Evolutionary conservation across 83 land plant genomes (phyloP).

Genomic region (Isoetes engelmannii): DNA sequence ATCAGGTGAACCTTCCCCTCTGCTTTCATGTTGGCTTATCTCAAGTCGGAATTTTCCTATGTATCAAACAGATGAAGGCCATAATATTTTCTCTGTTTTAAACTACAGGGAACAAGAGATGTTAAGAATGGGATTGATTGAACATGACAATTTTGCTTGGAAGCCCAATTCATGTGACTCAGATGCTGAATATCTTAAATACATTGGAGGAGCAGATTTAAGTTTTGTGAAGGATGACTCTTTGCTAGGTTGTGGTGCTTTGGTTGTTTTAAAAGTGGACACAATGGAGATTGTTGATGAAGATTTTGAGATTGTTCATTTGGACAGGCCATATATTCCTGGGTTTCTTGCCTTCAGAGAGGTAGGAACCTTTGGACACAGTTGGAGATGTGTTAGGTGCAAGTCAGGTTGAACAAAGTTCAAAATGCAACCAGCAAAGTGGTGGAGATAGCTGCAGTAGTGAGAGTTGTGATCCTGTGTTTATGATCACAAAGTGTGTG

Average conservation of each 20-base stretch:
- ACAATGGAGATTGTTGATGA: constrained; percentile 52
- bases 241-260: constrained; percentile 58
- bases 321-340: constrained; percentile 65
- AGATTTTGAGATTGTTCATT: constrained; percentile 45
- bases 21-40: too few species aligned
- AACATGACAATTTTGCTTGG: constrained; percentile 60
- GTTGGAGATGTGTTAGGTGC: too few species aligned
- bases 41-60: too few species aligned
- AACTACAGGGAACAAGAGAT: constrained; percentile 46
- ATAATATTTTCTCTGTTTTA: too few species aligned
- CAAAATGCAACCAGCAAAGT: too few species aligned
- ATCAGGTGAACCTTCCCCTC: too few species aligned
- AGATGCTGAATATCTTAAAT: constrained; percentile 27
- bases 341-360: constrained; percentile 96
- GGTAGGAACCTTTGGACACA: constrained; percentile 33
- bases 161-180: constrained; percentile 8
- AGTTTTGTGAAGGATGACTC: constrained; percentile 68
- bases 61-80: too few species aligned
- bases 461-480: too few species aligned
- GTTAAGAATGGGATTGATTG: constrained; percentile 43
- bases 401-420: too few species aligned
- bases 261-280: constrained; percentile 59
- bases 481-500: too few species aligned
- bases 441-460: too few species aligned
- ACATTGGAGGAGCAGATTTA: constrained; percentile 77